Base-by-base conservation (phyloP, 2,329 filamentous ascomycete genomes). In the Leptographium flavum region DNA sequence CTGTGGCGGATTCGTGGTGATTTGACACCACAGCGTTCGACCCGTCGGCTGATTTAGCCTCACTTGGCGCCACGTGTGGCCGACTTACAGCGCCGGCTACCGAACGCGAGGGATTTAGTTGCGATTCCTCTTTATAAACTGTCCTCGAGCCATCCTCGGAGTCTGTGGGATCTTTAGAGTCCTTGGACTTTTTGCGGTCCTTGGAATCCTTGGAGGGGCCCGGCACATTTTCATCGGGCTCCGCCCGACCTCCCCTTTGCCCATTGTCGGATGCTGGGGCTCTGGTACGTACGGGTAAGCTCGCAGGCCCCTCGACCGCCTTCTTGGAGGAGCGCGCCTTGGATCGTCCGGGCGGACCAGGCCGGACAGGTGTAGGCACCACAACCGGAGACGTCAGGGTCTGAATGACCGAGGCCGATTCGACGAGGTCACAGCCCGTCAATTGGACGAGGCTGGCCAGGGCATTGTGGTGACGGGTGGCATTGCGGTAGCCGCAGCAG, bases 401-500 rank as follows among this genome's bases (percentile, higher is more conserved):
- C 2, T 21, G 64, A 4, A 80, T 63, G n/a, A 87, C 65, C 28
- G 80, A 72, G 21, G 68, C 64, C 22, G 74, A 74, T 2, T 71
- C 70, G 25, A 80, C 67, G 3, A 81, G 67, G 39, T 78, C 74
- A 39, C 83, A 87, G 27, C 83, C 86, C 49, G 88, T 83, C 43
- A 85, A 74, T 36, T 86, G 76, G 2, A 76, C 70, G 58, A 94
- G 80, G 45, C 78, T 76, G 43, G 73, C 71, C 53, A 93, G 67
- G 0, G 88, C 83, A 51, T 76, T 69, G 38, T 75, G 67, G 54
- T 94, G 87, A 37, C 86, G 76, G 17, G 67, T 61, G 47, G 79
- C 74, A 53, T 70, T 79, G 39, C 85, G 77, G 56, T 81, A 94
- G 11, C 87, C 88, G 45, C 94, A 77, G 60, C 88, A 95, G 59